phyloP scores from a whole-genome alignment of 1,284 basidiomycete species.

The Rhodotorula sp. region DNA sequence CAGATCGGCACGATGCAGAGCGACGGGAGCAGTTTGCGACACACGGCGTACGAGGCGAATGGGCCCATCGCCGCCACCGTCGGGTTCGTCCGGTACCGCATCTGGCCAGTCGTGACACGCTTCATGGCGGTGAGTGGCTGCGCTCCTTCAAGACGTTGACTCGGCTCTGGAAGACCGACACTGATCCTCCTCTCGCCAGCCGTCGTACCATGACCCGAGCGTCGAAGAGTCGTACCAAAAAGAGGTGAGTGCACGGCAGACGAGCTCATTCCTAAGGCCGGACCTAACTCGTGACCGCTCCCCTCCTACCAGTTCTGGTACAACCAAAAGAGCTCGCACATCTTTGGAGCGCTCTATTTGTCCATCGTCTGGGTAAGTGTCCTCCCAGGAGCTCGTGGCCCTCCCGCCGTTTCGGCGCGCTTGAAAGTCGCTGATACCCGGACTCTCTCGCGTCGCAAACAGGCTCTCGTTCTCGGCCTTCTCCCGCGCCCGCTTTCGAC shows the following conservation, averaged over 20 bases:
- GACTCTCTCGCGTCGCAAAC: neutral
- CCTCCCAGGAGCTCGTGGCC: neutral
- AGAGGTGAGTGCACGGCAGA: slow-evolving; percentile 16
- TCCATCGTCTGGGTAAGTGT: slow-evolving; percentile 62
- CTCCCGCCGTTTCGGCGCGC: neutral
- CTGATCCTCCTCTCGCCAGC: neutral
- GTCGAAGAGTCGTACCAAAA: slow-evolving; percentile 39
- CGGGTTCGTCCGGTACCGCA: slow-evolving; percentile 27
- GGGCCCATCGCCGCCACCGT: slow-evolving; percentile 9
- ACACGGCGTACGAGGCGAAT: slow-evolving; percentile 31
- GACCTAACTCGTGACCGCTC: neutral
- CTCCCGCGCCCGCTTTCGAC: slow-evolving; percentile 25
- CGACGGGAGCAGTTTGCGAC: slow-evolving; percentile 25
- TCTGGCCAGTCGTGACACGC: slow-evolving; percentile 22
- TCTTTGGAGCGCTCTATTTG: slow-evolving; percentile 66
- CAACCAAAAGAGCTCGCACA: slow-evolving; percentile 23
- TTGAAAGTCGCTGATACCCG: neutral
- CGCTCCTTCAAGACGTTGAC: neutral
- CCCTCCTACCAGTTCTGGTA: slow-evolving; percentile 36
- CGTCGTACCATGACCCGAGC: slow-evolving; percentile 26
- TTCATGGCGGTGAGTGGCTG: slow-evolving; percentile 22
- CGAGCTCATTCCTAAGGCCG: rapidly evolving
- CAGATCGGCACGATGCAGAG: slow-evolving; percentile 30
- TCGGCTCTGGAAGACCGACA: neutral
- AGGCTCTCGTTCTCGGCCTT: slow-evolving; percentile 53